Evolutionary conservation across 805 yeast genomes (phyloP), one percentile per base, ranked within the genome.

Genomic region (Candida methanosorbosa): DNA sequence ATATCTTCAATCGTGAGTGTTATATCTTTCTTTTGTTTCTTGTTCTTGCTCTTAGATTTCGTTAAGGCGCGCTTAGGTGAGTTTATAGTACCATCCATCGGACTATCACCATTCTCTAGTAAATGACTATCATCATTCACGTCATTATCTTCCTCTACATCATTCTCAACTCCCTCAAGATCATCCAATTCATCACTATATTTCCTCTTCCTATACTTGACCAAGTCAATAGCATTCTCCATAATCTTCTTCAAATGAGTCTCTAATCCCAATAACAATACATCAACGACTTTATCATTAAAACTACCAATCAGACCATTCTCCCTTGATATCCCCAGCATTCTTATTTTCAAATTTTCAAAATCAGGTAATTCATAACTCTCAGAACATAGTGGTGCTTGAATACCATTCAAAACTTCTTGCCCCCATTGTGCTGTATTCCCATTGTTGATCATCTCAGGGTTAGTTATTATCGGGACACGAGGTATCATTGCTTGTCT

Each of bases 291-390:
- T 16, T 76, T 78, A n/a, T 78, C 70, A 30, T 76, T 78, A n/a
- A 90, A 66, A 13, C 78, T 75, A 1, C 95, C 95, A 0, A 87
- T 68, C 8, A 92, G 61, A 0, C 98, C 98, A 52, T 86, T 77
- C 49, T 92, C 97, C 47, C 96, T 69, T 43, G 92, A 81, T 9
- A 82, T 77, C 49, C 95, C 92, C 16, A 78, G 59, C 68, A 92
- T 77, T 34, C 87, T 68, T 11, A 77, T 62, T 34, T 75, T 72
- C 30, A 92, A 57, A 26, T 69, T 70, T 30, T 78, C 87, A 27
- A 68, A 66, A 44, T 90, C 97, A 0, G 97, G 97, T 5, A 92
- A 56, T 42, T 88, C 88, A 52, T 68, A 84, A 25, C 74, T 66
- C 44, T 90, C 95, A 1, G 83, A 64, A 2, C 90, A 72, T 24